These are phyloP conservation scores for Quercus alba DNA, from an alignment of 306 rosid genomes.

Conservation along the genomic window DNA sequence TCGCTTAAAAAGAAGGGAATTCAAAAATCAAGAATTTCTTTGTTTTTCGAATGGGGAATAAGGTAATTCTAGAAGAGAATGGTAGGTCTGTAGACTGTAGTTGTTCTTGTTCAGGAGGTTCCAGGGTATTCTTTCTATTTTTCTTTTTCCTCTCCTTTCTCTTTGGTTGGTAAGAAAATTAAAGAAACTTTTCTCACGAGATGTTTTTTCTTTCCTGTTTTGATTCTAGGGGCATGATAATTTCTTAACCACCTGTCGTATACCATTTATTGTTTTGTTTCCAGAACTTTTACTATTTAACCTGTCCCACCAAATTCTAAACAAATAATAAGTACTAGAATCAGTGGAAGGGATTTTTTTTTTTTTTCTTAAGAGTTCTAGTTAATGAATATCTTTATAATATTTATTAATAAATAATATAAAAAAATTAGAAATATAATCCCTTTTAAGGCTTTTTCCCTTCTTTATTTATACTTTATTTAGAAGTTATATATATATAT, in stretches of 20 bases:
- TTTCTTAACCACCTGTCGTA: neutral
- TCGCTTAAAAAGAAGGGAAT: too few relatives aligned
- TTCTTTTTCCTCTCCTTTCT: neutral
- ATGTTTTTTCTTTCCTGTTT: neutral
- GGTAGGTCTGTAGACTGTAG: neutral
- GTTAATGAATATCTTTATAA: too few relatives aligned
- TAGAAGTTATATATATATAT: too few relatives aligned
- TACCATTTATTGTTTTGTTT: neutral
- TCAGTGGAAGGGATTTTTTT: too few relatives aligned
- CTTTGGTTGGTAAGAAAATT: neutral
- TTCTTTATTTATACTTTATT: neutral
- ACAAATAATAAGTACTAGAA: neutral
- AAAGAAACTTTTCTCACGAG: neutral
- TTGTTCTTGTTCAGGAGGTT: slow-evolving; percentile 5
- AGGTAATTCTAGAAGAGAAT: neutral
- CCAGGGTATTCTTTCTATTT: neutral
- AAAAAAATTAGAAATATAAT: too few relatives aligned
- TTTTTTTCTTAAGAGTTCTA: too few relatives aligned
- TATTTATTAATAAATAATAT: too few relatives aligned
- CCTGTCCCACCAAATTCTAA: neutral
- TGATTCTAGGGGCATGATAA: neutral
- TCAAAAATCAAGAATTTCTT: neutral
- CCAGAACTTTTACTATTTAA: too few relatives aligned
- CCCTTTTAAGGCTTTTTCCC: too few relatives aligned
- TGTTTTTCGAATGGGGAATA: neutral